Evolutionary conservation across 306 rosid genomes (phyloP).

Genomic region (Crotalaria pallida): DNA sequence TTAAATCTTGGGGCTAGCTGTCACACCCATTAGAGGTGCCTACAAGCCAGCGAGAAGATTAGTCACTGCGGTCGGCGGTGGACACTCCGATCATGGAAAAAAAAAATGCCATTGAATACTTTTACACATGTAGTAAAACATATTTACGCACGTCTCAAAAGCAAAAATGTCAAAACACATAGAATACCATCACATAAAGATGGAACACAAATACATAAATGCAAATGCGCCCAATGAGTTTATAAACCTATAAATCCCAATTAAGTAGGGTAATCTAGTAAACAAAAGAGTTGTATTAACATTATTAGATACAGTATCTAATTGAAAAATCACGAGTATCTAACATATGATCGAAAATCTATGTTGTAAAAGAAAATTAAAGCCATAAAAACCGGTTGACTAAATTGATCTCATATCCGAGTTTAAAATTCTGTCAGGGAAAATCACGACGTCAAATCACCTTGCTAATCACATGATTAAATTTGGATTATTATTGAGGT

Average conservation of each 20-base stretch:
- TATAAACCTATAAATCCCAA: not conserved
- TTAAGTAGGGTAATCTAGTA: not conserved
- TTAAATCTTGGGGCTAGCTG: too few relatives aligned
- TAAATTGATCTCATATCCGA: not conserved
- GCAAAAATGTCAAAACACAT: too few relatives aligned
- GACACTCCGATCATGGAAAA: too few relatives aligned
- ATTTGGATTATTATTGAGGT: not conserved
- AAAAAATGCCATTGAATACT: not conserved
- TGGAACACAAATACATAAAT: not conserved
- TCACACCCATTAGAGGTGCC: too few relatives aligned
- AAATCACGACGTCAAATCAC: not conserved
- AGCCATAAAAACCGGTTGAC: slow-evolving; percentile 36
- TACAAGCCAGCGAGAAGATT: too few relatives aligned
- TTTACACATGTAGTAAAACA: too few relatives aligned
- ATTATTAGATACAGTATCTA: not conserved
- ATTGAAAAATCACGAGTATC: not conserved
- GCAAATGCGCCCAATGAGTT: not conserved
- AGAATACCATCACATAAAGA: not conserved
- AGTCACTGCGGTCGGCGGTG: too few relatives aligned
- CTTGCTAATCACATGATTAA: slow-evolving; percentile 35
- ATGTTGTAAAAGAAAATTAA: not conserved
- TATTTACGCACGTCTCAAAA: not conserved
- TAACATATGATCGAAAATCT: slow-evolving; percentile 11
- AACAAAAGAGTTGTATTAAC: not conserved
- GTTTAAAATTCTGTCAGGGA: not conserved